Percentiles rank a stretch among this genome's conserved stretches.
These are phyloP conservation scores for Cystobasidium tubakii DNA, from an alignment of 768 basidiomycete species.

Conservation along the genomic window DNA sequence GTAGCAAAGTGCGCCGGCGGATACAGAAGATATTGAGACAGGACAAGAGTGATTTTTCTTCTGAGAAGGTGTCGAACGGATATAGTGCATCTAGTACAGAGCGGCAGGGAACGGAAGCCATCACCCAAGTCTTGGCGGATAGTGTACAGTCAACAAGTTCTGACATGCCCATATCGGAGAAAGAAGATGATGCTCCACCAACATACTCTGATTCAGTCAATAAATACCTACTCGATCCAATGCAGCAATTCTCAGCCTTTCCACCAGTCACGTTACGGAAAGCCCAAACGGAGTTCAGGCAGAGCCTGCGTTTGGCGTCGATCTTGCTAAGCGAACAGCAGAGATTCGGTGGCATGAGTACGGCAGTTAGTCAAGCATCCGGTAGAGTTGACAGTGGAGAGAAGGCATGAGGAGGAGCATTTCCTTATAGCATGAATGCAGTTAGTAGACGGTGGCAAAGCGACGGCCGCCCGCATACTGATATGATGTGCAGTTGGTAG, in stretches of 20 bases:
- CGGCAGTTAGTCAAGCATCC: not conserved
- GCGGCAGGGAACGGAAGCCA: not conserved
- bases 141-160: not conserved
- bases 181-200: conserved; percentile 6
- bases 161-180: not conserved
- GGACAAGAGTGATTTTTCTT: not conserved
- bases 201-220: conserved; percentile 24
- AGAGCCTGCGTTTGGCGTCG: not conserved
- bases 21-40: not conserved
- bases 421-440: too few species aligned
- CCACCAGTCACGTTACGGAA: conserved; percentile 26
- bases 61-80: not conserved
- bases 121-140: not conserved
- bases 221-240: conserved; percentile 25
- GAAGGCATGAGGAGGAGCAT: not conserved
- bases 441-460: too few species aligned
- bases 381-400: not conserved
- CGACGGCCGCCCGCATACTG: too few species aligned
- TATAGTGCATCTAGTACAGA: not conserved
- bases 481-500: too few species aligned
- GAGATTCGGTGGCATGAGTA: not conserved
- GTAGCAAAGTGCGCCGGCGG: not conserved
- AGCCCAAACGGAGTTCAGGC: conserved; percentile 22
- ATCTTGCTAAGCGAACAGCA: not conserved
- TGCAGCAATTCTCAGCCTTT: conserved; percentile 33